Conservation (phyloP, 2,329 filamentous ascomycete genomes). For the Sclerotinia borealis region DNA sequence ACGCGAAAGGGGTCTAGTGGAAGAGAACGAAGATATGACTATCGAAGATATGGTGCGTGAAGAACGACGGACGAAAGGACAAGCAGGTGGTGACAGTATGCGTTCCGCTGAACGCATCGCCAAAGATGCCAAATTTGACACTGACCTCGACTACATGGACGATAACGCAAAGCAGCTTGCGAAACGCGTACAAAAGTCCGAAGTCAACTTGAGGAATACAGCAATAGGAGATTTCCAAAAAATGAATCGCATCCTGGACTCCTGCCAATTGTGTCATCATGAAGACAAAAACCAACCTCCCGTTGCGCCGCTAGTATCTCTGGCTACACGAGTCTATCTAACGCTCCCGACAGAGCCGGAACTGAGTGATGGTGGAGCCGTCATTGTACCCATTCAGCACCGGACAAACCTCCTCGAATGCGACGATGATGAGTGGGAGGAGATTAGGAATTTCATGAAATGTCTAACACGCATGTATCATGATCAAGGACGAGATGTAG, state of each 20-base stretch:
- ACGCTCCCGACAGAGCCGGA: slow-evolving; percentile 89
- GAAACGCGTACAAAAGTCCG: slow-evolving; percentile 78
- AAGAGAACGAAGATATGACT: slow-evolving; percentile 91
- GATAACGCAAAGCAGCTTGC: slow-evolving; percentile 91
- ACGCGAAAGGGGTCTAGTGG: slow-evolving; percentile 74
- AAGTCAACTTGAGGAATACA: slow-evolving; percentile 78
- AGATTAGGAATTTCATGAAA: slow-evolving; percentile 99
- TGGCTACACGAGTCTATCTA: slow-evolving; percentile 80
- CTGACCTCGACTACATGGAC: slow-evolving; percentile 94
- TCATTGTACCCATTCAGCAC: slow-evolving; percentile 86
- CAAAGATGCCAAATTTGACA: slow-evolving; percentile 84
- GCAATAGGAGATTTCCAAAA: slow-evolving; percentile 87
- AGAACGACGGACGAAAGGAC: slow-evolving; percentile 76
- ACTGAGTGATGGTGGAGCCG: slow-evolving; percentile 72
- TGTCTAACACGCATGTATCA: slow-evolving; percentile 89
- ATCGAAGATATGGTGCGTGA: slow-evolving; percentile 97
- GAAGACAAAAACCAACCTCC: slow-evolving; percentile 74
- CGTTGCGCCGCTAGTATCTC: slow-evolving; percentile 75
- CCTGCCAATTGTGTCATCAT: slow-evolving; percentile 85
- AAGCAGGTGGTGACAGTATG: slow-evolving; percentile 71
- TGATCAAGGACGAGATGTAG: slow-evolving; percentile 81
- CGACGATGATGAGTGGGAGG: slow-evolving; percentile 98
- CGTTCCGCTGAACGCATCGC: slow-evolving; percentile 88
- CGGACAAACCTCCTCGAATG: slow-evolving; percentile 89
- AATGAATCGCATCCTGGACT: slow-evolving; percentile 78